Conservation (phyloP, 371 early-diverging fungal genomes). For the Coemansia sp. region DNA sequence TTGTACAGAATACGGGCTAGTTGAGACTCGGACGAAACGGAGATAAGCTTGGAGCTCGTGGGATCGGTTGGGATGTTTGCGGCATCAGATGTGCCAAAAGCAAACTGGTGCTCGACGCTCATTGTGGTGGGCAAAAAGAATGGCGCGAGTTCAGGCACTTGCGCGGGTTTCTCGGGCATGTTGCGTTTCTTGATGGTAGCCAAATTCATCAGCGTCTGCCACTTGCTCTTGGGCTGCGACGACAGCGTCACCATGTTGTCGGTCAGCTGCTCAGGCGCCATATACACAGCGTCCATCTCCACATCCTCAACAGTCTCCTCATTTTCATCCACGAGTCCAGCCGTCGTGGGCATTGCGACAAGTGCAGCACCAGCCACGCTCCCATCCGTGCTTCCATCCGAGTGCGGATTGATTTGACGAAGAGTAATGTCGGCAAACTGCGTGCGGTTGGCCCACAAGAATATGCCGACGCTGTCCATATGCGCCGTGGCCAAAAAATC, state of each 20-base stretch:
- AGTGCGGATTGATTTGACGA: constrained; percentile 53
- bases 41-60: constrained; percentile 12
- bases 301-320: constrained; percentile 33
- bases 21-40: constrained; percentile 23
- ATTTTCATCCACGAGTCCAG: constrained; percentile 19
- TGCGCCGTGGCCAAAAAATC: constrained; percentile 92
- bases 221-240: constrained; percentile 75
- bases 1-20: constrained; percentile 21
- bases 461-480: constrained; percentile 86
- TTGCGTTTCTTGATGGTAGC: constrained; percentile 94
- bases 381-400: constrained; percentile 3
- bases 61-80: too few relatives aligned
- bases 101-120: constrained; percentile 60
- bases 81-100: too few relatives aligned
- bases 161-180: constrained; percentile 84
- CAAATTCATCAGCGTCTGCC: constrained; percentile 85
- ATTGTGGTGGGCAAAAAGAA: constrained; percentile 85
- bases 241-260: constrained; percentile 85
- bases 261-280: constrained; percentile 65
- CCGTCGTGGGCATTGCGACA: constrained; percentile 42
- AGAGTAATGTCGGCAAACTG: constrained; percentile 69
- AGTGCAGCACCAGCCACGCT: constrained; percentile 54
- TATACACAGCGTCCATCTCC: constrained; percentile 46
- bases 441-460: constrained; percentile 85
- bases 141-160: constrained; percentile 84